Evolutionary conservation across 1,139 yeast genomes (phyloP).

Genomic region (Protomyces inundatus): DNA sequence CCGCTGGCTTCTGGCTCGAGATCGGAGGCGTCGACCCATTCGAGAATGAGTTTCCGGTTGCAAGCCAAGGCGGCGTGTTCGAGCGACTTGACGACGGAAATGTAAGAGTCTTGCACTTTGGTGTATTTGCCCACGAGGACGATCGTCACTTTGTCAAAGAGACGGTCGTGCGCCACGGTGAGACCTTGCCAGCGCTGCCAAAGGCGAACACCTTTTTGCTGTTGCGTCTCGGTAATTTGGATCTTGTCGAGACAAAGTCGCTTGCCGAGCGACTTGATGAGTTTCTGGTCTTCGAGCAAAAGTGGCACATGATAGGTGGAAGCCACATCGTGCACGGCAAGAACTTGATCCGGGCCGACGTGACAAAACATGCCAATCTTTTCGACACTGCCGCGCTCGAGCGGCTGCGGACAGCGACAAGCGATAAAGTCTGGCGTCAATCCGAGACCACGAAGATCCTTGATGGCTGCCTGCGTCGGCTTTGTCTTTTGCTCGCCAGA

Average conservation of each 20-base stretch:
- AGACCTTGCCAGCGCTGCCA: slow-evolving; percentile 74
- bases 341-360: slow-evolving; percentile 93
- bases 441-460: slow-evolving; percentile 91
- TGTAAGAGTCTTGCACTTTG: slow-evolving; percentile 86
- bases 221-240: slow-evolving; percentile 51
- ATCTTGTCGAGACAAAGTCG: slow-evolving; percentile 61
- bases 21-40: slow-evolving; percentile 94
- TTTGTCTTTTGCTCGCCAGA: slow-evolving; percentile 98
- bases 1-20: slow-evolving; percentile 57
- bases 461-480: slow-evolving; percentile 98
- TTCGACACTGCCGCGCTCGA: slow-evolving; percentile 77
- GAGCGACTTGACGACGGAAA: slow-evolving; percentile 88
- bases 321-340: slow-evolving; percentile 94
- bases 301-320: slow-evolving; percentile 97
- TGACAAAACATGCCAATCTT: slow-evolving; percentile 99
- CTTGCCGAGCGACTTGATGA: slow-evolving; percentile 66
- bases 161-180: slow-evolving; percentile 64
- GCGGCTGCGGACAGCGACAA: slow-evolving; percentile 84
- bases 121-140: slow-evolving; percentile 98
- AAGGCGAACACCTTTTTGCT: slow-evolving; percentile 59
- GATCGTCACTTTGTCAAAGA: slow-evolving; percentile 81
- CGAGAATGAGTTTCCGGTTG: slow-evolving; percentile 72
- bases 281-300: slow-evolving; percentile 76
- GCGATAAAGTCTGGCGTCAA: slow-evolving; percentile 95
- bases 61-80: slow-evolving; percentile 94